Percentiles rank a stretch among this genome's conserved stretches.
Evolutionary conservation across 192 early-diverging fungal genomes (phyloP).

Genomic region (Backusella sp.): DNA sequence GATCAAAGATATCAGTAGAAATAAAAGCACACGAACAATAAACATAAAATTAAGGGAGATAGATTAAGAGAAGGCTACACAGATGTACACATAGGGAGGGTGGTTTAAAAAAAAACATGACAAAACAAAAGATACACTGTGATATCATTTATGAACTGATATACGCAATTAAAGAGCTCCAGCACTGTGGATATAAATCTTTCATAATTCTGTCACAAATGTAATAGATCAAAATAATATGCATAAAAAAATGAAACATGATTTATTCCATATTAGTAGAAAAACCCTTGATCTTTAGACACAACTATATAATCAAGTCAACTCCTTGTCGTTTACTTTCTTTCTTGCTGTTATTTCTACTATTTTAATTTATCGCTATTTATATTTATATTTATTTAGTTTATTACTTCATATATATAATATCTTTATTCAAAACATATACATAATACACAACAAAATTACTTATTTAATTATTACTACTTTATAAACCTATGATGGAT

Average conservation of each 20-base stretch:
- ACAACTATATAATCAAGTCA: constrained; percentile 2
- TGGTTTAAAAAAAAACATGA: not conserved
- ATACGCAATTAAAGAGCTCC: too few relatives aligned
- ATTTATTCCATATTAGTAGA: not conserved
- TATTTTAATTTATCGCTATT: not conserved
- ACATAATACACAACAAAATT: not conserved
- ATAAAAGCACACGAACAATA: too few relatives aligned
- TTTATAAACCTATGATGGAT: not conserved
- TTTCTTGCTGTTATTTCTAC: not conserved
- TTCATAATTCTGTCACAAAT: not conserved
- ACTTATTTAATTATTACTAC: not conserved
- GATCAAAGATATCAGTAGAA: not conserved
- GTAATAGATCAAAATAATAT: not conserved
- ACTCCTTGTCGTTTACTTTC: not conserved
- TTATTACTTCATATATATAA: not conserved
- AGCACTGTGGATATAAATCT: not conserved
- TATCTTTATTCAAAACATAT: not conserved
- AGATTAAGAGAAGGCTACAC: not conserved
- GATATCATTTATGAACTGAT: not conserved
- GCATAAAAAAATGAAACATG: constrained; percentile 3
- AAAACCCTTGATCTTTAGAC: constrained; percentile 3
- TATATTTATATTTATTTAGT: too few relatives aligned
- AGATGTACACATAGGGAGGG: not conserved
- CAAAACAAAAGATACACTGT: not conserved
- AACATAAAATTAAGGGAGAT: too few relatives aligned